Conservation (phyloP, 106 monocot species). For the Dioscorea alata region DNA sequence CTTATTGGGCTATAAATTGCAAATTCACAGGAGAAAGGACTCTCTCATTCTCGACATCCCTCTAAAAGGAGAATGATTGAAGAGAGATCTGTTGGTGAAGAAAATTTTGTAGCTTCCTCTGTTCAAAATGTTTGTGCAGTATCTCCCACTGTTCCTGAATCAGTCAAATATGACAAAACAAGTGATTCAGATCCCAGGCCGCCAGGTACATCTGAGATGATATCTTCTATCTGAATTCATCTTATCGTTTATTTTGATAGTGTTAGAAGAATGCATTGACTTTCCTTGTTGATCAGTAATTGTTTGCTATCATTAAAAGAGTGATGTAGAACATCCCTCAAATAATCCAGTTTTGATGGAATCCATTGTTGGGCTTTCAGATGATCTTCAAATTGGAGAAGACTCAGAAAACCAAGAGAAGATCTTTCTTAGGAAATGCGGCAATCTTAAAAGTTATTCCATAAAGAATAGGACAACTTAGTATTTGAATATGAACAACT, state of each 20-base stretch:
- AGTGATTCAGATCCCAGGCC: constrained; percentile 3
- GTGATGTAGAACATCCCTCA: too few species aligned
- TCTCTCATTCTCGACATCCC: constrained; percentile 30
- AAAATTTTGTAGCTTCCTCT: constrained; percentile 1
- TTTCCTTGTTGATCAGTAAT: not conserved
- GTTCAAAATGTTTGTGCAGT: constrained; percentile 2
- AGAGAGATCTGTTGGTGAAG: not conserved
- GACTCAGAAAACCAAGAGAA: too few species aligned
- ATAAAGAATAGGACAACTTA: too few species aligned
- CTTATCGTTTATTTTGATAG: not conserved
- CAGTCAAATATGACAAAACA: constrained; percentile 12
- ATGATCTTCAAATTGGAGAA: too few species aligned
- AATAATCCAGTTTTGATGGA: too few species aligned
- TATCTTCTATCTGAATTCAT: not conserved
- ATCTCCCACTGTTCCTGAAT: constrained; percentile 2
- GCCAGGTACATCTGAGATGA: constrained; percentile 4
- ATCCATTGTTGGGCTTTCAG: too few species aligned
- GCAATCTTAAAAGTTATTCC: too few species aligned
- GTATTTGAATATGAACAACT: too few species aligned
- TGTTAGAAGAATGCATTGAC: not conserved
- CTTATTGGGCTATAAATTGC: not conserved
- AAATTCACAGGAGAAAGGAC: constrained; percentile 43
- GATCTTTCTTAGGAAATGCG: too few species aligned
- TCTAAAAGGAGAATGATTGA: constrained; percentile 32
- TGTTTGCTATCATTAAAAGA: not conserved